Evolutionary conservation across 1,284 basidiomycete species (phyloP).

Genomic region (Ceratobasidium sp.): DNA sequence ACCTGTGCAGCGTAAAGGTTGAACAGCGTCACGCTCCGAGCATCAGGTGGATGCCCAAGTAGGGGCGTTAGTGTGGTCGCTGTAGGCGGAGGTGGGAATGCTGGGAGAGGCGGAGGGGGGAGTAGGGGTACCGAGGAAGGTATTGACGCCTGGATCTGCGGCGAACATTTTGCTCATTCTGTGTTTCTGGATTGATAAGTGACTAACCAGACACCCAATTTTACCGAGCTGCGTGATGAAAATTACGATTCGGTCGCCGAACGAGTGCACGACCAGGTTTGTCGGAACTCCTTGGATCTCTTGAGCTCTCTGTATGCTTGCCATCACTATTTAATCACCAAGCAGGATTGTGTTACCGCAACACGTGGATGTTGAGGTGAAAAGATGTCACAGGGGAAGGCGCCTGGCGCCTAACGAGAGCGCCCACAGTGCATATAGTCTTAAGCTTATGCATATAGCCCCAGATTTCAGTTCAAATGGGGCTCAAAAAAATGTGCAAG

Average conservation of each 20-base stretch:
- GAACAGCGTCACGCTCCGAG: slow-evolving; percentile 77
- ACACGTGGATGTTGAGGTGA: too few species aligned
- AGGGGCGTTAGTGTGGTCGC: slow-evolving; percentile 81
- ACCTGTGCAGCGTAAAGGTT: slow-evolving; percentile 83
- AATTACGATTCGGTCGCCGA: slow-evolving; percentile 82
- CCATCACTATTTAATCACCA: neutral
- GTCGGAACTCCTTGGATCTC: slow-evolving; percentile 71
- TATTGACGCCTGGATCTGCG: slow-evolving; percentile 84
- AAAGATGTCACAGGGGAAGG: too few species aligned
- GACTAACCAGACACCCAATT: slow-evolving; percentile 83
- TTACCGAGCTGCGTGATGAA: slow-evolving; percentile 89
- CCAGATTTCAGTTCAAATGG: too few species aligned
- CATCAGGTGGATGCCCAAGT: slow-evolving; percentile 73
- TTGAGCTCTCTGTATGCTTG: slow-evolving; percentile 60
- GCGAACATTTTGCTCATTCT: slow-evolving; percentile 36
- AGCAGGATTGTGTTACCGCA: too few species aligned
- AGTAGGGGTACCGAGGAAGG: slow-evolving; percentile 73
- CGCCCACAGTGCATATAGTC: too few species aligned
- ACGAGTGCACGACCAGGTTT: slow-evolving; percentile 82
- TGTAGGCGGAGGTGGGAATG: slow-evolving; percentile 77
- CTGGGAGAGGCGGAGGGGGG: slow-evolving; percentile 57
- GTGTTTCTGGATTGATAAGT: slow-evolving; percentile 7
- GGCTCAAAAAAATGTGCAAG: too few species aligned
- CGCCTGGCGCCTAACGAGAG: too few species aligned
- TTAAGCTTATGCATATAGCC: too few species aligned